Percentiles rank a stretch among this genome's conserved stretches.
phyloP scores from a whole-genome alignment of 345 rosid genomes.

The Garcia nutans region DNA sequence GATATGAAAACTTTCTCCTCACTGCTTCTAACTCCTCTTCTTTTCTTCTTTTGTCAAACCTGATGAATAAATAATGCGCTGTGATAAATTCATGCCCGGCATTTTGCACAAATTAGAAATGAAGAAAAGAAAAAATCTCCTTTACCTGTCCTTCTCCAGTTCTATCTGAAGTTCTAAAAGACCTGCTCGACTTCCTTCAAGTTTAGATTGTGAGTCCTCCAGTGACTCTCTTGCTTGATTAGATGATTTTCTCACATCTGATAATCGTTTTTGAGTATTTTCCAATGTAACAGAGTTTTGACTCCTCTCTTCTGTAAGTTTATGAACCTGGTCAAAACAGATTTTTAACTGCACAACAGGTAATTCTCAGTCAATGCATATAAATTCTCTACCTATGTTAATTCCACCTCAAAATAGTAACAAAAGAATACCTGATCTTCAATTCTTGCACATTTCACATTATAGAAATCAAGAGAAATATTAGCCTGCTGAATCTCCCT shows the following conservation, averaged over 20 bases:
- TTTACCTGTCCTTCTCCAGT: constrained; percentile 75
- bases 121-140: neutral
- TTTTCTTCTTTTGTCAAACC: constrained; percentile 73
- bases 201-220: constrained; percentile 61
- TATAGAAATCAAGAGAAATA: constrained; percentile 59
- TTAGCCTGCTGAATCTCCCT: constrained; percentile 73
- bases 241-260: constrained; percentile 55
- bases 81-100: constrained; percentile 7
- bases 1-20: constrained; percentile 59
- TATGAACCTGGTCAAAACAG: constrained; percentile 68
- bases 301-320: constrained; percentile 59
- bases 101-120: neutral
- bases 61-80: constrained; percentile 26
- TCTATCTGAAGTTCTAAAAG: constrained; percentile 57
- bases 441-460: constrained; percentile 64
- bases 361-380: constrained; percentile 9
- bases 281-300: constrained; percentile 52
- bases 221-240: constrained; percentile 64
- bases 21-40: constrained; percentile 73
- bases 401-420: neutral
- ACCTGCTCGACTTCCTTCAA: constrained; percentile 50
- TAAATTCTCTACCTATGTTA: neutral
- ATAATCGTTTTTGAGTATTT: constrained; percentile 57
- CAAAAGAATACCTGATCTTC: constrained; percentile 74
- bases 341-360: constrained; percentile 62